Evolutionary conservation across 2,329 filamentous ascomycete species (phyloP).

Genomic region (Lasiodiplodia citricola): DNA sequence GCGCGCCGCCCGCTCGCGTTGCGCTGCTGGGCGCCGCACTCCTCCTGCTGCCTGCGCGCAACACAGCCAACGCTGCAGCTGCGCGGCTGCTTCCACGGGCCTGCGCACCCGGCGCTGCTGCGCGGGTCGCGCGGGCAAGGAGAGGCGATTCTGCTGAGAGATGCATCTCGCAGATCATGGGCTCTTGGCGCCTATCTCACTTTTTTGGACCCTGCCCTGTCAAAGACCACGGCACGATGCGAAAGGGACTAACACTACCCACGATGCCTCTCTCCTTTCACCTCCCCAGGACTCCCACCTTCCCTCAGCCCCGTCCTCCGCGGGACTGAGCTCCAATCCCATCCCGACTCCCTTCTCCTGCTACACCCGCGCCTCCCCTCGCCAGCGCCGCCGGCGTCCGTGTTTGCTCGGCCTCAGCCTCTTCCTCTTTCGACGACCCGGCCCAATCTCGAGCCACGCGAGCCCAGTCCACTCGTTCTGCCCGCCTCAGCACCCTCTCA

Average conservation of each 20-base stretch:
- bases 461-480: constrained; percentile 30
- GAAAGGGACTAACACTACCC: constrained; percentile 27
- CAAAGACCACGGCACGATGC: constrained; percentile 28
- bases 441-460: constrained; percentile 26
- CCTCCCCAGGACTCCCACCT: constrained; percentile 49
- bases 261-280: constrained; percentile 46
- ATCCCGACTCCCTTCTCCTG: constrained; percentile 12
- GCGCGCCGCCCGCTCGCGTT: neutral
- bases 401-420: constrained; percentile 28
- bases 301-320: constrained; percentile 56
- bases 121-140: constrained; percentile 15
- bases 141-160: constrained; percentile 23
- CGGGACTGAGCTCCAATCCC: constrained; percentile 51
- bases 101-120: neutral
- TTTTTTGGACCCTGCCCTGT: constrained; percentile 28
- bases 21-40: neutral
- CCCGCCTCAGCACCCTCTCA: constrained; percentile 22
- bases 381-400: constrained; percentile 26
- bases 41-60: constrained; percentile 1
- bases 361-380: constrained; percentile 38
- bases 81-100: neutral
- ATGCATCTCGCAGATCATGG: constrained; percentile 27
- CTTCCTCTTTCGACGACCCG: constrained; percentile 23
- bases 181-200: constrained; percentile 26
- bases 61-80: neutral